Conservation (phyloP, 805 yeast genomes). For the Schwanniomyces occidentalis region DNA sequence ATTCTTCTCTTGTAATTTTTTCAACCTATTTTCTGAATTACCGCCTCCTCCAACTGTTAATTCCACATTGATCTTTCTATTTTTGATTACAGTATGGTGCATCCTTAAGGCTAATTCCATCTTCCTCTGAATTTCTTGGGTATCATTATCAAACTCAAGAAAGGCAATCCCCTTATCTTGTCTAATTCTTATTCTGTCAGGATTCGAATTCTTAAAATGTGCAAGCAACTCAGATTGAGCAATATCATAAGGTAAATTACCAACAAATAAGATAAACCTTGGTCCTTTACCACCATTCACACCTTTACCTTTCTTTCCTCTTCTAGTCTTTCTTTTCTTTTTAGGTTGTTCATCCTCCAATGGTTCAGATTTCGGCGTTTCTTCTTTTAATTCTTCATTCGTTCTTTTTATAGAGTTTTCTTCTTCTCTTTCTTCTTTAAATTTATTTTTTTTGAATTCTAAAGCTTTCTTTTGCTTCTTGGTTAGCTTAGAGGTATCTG, state of each 20-base stretch:
- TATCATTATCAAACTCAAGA: constrained; percentile 68
- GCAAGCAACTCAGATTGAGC: constrained; percentile 59
- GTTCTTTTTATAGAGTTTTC: constrained; percentile 28
- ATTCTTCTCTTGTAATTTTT: constrained; percentile 79
- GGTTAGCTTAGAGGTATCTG: constrained; percentile 43
- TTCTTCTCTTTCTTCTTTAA: constrained; percentile 40
- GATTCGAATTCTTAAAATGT: constrained; percentile 74
- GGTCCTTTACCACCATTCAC: constrained; percentile 50
- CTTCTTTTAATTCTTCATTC: constrained; percentile 13
- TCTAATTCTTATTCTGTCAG: constrained; percentile 77
- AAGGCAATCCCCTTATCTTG: constrained; percentile 90
- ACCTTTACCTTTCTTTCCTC: constrained; percentile 74
- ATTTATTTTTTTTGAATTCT: constrained; percentile 49
- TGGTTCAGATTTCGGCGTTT: constrained; percentile 7
- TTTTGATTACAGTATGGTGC: constrained; percentile 72
- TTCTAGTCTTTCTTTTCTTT: constrained; percentile 73
- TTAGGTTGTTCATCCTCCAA: constrained; percentile 32
- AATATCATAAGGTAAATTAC: constrained; percentile 79
- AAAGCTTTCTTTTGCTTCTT: constrained; percentile 67
- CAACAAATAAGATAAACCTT: constrained; percentile 83
- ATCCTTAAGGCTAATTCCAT: constrained; percentile 83
- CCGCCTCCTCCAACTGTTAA: constrained; percentile 99
- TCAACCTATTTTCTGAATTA: constrained; percentile 62
- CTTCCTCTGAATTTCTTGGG: constrained; percentile 65
- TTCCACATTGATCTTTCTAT: constrained; percentile 89